phyloP scores from a whole-genome alignment of 106 monocot genomes.

The Dendrobium officinale region DNA sequence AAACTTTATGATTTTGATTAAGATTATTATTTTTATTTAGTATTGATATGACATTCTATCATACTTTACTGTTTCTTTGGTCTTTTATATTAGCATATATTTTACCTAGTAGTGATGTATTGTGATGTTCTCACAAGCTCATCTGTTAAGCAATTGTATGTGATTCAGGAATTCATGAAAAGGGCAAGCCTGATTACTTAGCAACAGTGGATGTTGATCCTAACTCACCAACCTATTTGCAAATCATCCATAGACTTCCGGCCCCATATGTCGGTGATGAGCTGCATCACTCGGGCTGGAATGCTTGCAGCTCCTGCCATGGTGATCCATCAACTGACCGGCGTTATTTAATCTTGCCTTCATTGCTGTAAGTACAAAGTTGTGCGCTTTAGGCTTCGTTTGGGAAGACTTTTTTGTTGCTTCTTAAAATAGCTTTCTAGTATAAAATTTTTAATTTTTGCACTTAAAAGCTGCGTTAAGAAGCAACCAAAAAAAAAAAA shows the following conservation, averaged over 20 bases:
- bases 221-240: constrained; percentile 76
- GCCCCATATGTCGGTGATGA: constrained; percentile 73
- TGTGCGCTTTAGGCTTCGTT: not conserved
- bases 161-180: constrained; percentile 53
- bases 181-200: constrained; percentile 76
- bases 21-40: too few relatives aligned
- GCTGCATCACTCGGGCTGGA: constrained; percentile 96
- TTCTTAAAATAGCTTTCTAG: too few relatives aligned
- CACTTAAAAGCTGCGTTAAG: too few relatives aligned
- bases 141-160: not conserved
- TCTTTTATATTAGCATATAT: not conserved
- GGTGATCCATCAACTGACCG: constrained; percentile 61
- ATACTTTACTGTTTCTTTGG: not conserved
- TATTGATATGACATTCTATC: not conserved
- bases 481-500: too few relatives aligned
- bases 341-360: constrained; percentile 77
- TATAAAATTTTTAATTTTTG: too few relatives aligned
- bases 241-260: constrained; percentile 79
- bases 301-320: constrained; percentile 97
- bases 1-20: too few relatives aligned
- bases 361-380: constrained; percentile 53
- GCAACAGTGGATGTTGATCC: constrained; percentile 91
- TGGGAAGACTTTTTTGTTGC: too few relatives aligned
- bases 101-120: not conserved
- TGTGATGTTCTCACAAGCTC: not conserved